A percentile compares a stretch with the other conserved stretches of the same genome.
phyloP scores from a whole-genome alignment of 225 moss, liverwort and hornwort genomes.

The Sphagnum contortum region DNA sequence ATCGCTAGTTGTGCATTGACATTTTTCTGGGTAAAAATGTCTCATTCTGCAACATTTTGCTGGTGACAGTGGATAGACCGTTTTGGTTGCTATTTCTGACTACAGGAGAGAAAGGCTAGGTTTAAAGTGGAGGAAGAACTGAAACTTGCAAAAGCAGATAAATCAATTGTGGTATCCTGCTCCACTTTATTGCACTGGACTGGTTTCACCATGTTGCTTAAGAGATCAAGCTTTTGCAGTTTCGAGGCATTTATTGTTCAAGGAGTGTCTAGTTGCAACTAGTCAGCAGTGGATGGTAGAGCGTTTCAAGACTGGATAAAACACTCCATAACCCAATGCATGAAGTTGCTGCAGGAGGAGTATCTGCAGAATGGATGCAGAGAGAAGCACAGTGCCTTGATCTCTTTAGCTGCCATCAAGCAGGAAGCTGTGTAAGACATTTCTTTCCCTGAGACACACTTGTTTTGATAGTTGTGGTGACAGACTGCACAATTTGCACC shows the following conservation, averaged over 20 bases:
- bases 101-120: constrained; percentile 24
- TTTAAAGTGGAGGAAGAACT: constrained; percentile 29
- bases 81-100: too few relatives aligned
- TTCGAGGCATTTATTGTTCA: neutral
- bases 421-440: constrained; percentile 25
- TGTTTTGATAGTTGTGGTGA: too few relatives aligned
- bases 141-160: constrained; percentile 30
- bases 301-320: too few relatives aligned
- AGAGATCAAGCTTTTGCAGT: neutral
- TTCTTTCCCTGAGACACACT: neutral
- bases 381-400: constrained; percentile 16
- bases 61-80: too few relatives aligned
- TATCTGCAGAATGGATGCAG: constrained; percentile 18
- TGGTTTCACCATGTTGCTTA: neutral
- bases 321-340: too few relatives aligned
- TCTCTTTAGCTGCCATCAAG: constrained; percentile 16
- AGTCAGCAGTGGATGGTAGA: too few relatives aligned
- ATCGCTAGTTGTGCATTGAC: too few relatives aligned
- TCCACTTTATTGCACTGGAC: neutral
- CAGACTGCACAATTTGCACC: too few relatives aligned
- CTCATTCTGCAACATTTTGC: too few relatives aligned
- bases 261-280: neutral
- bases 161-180: constrained; percentile 16
- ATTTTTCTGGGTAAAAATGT: too few relatives aligned
- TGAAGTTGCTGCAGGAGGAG: constrained; percentile 23